phyloP scores from a whole-genome alignment of 164 flowering plant species.

The Chloranthus sessilifolius region DNA sequence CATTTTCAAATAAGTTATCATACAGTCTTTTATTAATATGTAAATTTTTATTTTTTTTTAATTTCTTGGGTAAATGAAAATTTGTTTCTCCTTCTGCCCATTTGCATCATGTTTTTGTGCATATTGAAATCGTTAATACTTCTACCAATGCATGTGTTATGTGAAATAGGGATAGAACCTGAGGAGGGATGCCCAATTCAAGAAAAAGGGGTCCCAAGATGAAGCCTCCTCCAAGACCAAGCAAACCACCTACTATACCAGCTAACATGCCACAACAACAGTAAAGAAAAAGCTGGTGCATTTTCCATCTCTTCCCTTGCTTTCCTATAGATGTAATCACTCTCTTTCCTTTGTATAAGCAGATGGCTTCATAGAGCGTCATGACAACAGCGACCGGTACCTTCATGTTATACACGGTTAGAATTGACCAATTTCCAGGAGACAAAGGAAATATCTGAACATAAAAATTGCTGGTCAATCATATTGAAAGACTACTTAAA shows the following conservation, averaged over 20 bases:
- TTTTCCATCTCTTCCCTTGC: slow-evolving; percentile 21
- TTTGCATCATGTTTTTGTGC: too few species aligned
- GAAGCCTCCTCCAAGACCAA: slow-evolving; percentile 54
- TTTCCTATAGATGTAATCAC: slow-evolving; percentile 33
- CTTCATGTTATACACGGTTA: slow-evolving; percentile 32
- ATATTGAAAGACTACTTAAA: too few species aligned
- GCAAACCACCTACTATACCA: slow-evolving; percentile 47
- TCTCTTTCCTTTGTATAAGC: slow-evolving; percentile 37
- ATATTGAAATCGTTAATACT: too few species aligned
- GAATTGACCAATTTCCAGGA: neutral
- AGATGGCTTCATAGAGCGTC: slow-evolving; percentile 41
- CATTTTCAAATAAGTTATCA: neutral
- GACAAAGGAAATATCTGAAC: slow-evolving; percentile 1
- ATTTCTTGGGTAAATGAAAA: too few species aligned
- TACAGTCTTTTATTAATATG: too few species aligned
- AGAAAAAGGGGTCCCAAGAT: slow-evolving; percentile 48
- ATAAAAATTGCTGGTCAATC: too few species aligned
- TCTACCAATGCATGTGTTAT: too few species aligned
- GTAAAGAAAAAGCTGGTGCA: slow-evolving; percentile 30
- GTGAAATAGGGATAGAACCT: slow-evolving; percentile 21
- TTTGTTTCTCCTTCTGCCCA: too few species aligned
- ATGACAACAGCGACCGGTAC: slow-evolving; percentile 55
- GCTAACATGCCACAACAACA: slow-evolving; percentile 37
- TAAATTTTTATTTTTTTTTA: too few species aligned
- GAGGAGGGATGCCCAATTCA: slow-evolving; percentile 50